Percentiles rank a stretch among this genome's conserved stretches.
Evolutionary conservation across 805 yeast species (phyloP).

Genomic region (Metschnikowia henanensis): DNA sequence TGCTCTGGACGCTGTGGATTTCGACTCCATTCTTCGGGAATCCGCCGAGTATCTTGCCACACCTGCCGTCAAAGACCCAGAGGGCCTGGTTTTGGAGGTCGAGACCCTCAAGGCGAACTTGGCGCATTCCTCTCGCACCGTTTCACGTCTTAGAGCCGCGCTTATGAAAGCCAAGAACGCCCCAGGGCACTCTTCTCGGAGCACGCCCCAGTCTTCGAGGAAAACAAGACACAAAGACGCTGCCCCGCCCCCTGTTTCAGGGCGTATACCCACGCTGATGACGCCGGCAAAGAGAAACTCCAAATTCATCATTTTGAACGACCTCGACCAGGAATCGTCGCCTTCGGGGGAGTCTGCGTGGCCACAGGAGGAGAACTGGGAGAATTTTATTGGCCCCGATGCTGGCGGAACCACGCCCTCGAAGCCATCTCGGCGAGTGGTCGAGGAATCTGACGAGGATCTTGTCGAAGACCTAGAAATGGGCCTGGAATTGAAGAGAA

Average conservation of each 20-base stretch:
- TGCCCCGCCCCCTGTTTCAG: conserved; percentile 15
- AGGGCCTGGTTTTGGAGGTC: conserved; percentile 51
- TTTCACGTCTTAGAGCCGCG: conserved; percentile 56
- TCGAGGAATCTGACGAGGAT: conserved; percentile 17
- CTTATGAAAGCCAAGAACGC: conserved; percentile 41
- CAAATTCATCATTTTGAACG: conserved; percentile 29
- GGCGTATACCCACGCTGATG: conserved; percentile 22
- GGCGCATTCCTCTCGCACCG: conserved; percentile 61
- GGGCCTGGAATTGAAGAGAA: conserved; percentile 12
- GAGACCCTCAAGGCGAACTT: conserved; percentile 68
- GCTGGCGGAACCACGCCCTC: conserved; percentile 23
- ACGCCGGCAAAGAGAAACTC: conserved; percentile 41
- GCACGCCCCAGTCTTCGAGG: conserved; percentile 14
- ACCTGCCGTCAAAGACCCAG: conserved; percentile 30
- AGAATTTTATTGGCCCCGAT: conserved; percentile 36
- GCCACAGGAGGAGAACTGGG: conserved; percentile 33
- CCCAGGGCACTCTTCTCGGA: conserved; percentile 29
- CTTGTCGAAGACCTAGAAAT: conserved; percentile 5
- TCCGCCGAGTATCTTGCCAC: conserved; percentile 20
- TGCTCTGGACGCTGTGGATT: conserved; percentile 26
- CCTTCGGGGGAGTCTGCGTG: conserved; percentile 11
- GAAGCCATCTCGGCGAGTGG: conserved; percentile 20
- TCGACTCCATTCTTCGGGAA: conserved; percentile 34
- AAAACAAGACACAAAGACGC: conserved; percentile 19
- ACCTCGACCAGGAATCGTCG: conserved; percentile 21